Conservation (phyloP, 176 grass and related monocot genomes). For the Raddia distichophylla region DNA sequence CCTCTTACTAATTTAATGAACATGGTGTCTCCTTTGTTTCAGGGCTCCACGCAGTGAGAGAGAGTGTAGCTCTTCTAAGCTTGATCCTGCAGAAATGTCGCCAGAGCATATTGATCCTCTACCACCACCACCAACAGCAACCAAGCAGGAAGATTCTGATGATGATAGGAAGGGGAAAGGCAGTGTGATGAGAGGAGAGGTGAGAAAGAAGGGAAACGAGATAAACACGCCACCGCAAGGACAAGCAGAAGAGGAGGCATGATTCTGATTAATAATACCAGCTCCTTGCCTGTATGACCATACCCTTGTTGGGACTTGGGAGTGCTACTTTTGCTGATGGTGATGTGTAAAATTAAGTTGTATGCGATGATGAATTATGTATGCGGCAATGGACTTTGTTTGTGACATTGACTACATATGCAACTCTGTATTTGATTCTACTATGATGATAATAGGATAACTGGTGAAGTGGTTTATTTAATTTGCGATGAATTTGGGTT, state of each 20-base stretch:
- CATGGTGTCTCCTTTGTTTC: constrained; percentile 31
- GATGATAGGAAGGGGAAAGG: constrained; percentile 63
- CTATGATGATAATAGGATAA: too few relatives aligned
- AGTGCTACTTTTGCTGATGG: constrained; percentile 5
- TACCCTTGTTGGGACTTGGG: not conserved
- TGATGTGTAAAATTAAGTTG: constrained; percentile 19
- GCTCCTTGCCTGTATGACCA: not conserved
- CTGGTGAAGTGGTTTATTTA: too few relatives aligned
- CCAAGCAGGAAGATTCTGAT: constrained; percentile 53
- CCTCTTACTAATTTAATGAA: constrained; percentile 20
- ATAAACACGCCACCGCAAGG: constrained; percentile 56
- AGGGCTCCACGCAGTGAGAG: constrained; percentile 53
- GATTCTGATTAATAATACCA: constrained; percentile 53
- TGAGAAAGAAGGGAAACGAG: constrained; percentile 46
- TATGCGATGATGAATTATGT: too few relatives aligned
- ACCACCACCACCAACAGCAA: constrained; percentile 15
- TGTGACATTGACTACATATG: too few relatives aligned
- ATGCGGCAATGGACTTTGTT: too few relatives aligned
- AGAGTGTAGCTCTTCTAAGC: constrained; percentile 55
- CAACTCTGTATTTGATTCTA: too few relatives aligned
- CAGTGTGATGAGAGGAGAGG: constrained; percentile 47
- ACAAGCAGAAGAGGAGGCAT: too few relatives aligned
- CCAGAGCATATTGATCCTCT: constrained; percentile 38
- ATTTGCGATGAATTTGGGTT: too few relatives aligned
- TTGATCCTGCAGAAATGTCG: constrained; percentile 42